phyloP scores from a whole-genome alignment of 495 filamentous ascomycete species.

The Aspergillus ostianus region DNA sequence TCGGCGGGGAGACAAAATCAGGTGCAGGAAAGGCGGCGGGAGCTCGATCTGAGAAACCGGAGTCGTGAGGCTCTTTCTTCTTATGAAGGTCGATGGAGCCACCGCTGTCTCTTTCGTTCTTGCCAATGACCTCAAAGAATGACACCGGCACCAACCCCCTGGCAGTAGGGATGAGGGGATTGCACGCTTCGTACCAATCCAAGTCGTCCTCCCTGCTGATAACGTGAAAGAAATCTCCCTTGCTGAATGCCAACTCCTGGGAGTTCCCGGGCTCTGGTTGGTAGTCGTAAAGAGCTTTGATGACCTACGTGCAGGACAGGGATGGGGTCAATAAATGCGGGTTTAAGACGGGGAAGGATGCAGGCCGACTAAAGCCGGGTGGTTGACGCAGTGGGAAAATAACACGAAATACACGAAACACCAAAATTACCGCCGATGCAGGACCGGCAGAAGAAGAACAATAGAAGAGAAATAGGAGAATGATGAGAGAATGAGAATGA shows the following conservation, averaged over 20 bases:
- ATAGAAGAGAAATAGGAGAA: slow-evolving; percentile 5
- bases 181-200: slow-evolving; percentile 99
- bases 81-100: slow-evolving; percentile 65
- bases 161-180: slow-evolving; percentile 83
- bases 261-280: slow-evolving; percentile 59
- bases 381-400: slow-evolving; percentile 5
- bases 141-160: slow-evolving; percentile 89
- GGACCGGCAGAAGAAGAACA: slow-evolving; percentile 2
- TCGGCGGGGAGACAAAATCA: slow-evolving; percentile 29
- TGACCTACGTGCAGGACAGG: slow-evolving; percentile 62
- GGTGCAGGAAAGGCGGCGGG: slow-evolving; percentile 36
- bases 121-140: slow-evolving; percentile 88
- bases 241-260: slow-evolving; percentile 85
- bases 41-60: slow-evolving; percentile 71
- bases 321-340: slow-evolving; percentile 18
- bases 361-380: slow-evolving; percentile 4
- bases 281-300: slow-evolving; percentile 95
- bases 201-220: slow-evolving; percentile 91
- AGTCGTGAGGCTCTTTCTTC: slow-evolving; percentile 67
- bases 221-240: slow-evolving; percentile 98
- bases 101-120: slow-evolving; percentile 78
- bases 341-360: slow-evolving; percentile 8
- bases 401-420: slow-evolving; percentile 7
- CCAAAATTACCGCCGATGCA: slow-evolving; percentile 1
- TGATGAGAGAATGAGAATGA: slow-evolving; percentile 11